phyloP scores from a whole-genome alignment of 441 rosid genomes.

The Gossypium schwendimanii region DNA sequence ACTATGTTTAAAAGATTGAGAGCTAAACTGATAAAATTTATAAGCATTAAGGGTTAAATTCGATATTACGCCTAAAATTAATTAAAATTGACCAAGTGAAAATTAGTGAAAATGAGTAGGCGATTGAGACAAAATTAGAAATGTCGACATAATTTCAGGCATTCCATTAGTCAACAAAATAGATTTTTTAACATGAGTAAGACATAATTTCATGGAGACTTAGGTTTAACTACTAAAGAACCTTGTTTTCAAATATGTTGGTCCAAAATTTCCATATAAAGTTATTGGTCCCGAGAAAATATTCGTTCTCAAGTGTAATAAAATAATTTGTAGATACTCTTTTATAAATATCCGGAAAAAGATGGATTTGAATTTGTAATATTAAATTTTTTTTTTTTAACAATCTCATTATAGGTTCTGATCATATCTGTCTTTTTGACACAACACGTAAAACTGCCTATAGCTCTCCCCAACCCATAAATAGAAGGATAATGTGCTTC shows the following conservation, averaged over 20 bases:
- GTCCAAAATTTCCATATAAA: not conserved
- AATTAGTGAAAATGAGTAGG: not conserved
- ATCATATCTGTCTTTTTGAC: too few species aligned
- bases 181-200: not conserved
- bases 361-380: too few species aligned
- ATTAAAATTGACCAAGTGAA: not conserved
- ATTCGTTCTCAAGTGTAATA: not conserved
- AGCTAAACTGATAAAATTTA: too few species aligned
- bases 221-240: not conserved
- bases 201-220: not conserved
- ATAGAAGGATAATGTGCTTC: too few species aligned
- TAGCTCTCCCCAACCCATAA: too few species aligned
- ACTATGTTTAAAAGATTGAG: too few species aligned
- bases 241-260: not conserved
- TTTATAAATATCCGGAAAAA: not conserved
- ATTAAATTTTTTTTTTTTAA: too few species aligned
- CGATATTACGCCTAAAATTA: too few species aligned
- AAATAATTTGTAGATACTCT: not conserved
- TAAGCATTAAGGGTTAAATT: too few species aligned
- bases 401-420: rapidly evolving
- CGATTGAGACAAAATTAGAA: not conserved
- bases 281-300: not conserved
- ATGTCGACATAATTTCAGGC: conserved; percentile 10
- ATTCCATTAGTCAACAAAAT: not conserved
- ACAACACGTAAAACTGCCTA: too few species aligned